Evolutionary conservation across 768 basidiomycete species (phyloP).

Genomic region (Melanogaster broomeanus): DNA sequence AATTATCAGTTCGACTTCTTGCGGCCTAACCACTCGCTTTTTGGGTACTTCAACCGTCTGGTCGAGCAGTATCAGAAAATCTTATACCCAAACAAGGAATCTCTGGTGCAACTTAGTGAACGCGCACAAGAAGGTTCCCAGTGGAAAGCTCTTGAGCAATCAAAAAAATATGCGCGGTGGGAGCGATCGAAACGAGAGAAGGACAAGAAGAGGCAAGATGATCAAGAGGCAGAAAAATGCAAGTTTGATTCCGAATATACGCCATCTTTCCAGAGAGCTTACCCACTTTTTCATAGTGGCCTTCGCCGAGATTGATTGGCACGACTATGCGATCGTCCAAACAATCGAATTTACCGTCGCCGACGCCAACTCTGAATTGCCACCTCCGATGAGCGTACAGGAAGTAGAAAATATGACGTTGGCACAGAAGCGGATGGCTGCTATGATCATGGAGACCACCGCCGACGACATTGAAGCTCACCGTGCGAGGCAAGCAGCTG

Average conservation of each 20-base stretch:
- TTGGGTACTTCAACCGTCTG: conserved; percentile 94
- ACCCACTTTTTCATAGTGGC: conserved; percentile 55
- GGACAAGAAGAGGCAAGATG: conserved; percentile 84
- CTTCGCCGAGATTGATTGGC: conserved; percentile 98
- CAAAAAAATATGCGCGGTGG: conserved; percentile 83
- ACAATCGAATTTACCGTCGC: conserved; percentile 96
- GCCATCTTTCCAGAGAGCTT: neutral
- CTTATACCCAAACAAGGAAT: conserved; percentile 78
- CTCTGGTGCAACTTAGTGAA: conserved; percentile 70
- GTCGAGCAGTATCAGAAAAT: conserved; percentile 96
- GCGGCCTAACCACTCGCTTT: conserved; percentile 92
- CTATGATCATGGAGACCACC: conserved; percentile 97
- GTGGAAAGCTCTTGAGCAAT: conserved; percentile 79
- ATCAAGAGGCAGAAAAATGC: conserved; percentile 90
- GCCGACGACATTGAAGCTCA: conserved; percentile 85
- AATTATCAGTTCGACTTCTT: conserved; percentile 99
- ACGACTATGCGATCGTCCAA: conserved; percentile 97
- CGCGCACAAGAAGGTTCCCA: conserved; percentile 64
- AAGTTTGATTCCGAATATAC: conserved; percentile 32
- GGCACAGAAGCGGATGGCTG: conserved; percentile 96
- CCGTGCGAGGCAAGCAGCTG: conserved; percentile 78
- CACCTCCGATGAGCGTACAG: conserved; percentile 94
- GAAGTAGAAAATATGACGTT: conserved; percentile 96
- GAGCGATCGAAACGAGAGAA: conserved; percentile 81
- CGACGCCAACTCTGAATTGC: conserved; percentile 88